Evolutionary conservation across 116 monocot genomes (phyloP).

Genomic region (Phalaenopsis hybrid): DNA sequence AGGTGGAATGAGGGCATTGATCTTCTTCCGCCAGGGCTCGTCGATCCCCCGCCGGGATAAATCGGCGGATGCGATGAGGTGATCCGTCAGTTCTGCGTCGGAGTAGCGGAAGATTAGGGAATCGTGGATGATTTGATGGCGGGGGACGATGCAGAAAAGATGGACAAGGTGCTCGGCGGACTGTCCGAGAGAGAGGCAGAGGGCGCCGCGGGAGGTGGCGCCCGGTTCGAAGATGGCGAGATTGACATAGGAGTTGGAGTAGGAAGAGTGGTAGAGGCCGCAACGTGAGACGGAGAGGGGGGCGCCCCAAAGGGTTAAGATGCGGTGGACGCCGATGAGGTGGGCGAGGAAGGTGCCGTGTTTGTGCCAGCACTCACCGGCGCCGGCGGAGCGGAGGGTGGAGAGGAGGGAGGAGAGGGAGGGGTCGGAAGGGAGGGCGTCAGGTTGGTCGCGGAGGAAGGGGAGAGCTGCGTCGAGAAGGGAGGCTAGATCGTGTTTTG

Average conservation of each 20-base stretch:
- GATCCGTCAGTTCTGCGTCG: conserved; percentile 43
- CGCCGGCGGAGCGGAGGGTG: conserved; percentile 56
- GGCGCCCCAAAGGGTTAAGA: conserved; percentile 62
- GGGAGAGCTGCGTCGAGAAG: not conserved
- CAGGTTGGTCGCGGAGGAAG: no score
- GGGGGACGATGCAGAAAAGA: conserved; percentile 77
- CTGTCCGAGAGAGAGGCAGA: conserved; percentile 40
- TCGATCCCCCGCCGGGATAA: not conserved
- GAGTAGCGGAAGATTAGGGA: conserved; percentile 63
- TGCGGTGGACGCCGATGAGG: conserved; percentile 74
- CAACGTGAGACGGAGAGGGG: conserved; percentile 57
- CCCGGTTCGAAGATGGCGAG: conserved; percentile 80
- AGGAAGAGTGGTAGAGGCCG: conserved; percentile 91
- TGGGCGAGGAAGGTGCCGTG: conserved; percentile 81
- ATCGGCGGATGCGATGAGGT: conserved; percentile 33
- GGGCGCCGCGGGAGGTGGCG: conserved; percentile 36
- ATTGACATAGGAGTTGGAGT: conserved; percentile 98
- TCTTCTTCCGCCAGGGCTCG: conserved; percentile 55
- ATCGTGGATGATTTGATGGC: conserved; percentile 77
- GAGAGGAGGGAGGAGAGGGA: conserved; percentile 40
- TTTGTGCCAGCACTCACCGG: conserved; percentile 53
- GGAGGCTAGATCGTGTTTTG: conserved; percentile 12
- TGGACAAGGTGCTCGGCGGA: conserved; percentile 67
- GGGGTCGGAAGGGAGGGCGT: conserved; percentile 66
- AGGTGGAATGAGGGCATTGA: conserved; percentile 33